Evolutionary conservation across 257 asterid genomes (phyloP), one percentile per base, ranked within the genome.

Genomic region (Solanum clarkiae): DNA sequence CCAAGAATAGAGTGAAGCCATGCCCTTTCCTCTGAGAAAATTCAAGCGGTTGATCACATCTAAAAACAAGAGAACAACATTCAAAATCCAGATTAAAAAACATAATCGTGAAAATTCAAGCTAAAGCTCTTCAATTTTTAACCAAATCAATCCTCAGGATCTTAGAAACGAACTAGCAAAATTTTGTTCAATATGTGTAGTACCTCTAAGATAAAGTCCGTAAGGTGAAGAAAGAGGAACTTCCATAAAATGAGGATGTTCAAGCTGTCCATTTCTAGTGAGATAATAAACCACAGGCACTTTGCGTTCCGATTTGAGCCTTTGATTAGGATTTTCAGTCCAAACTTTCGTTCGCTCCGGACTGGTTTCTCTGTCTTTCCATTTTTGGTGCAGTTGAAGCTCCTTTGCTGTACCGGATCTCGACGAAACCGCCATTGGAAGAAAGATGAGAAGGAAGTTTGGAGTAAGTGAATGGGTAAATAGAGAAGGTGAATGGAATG

Each of bases 161-260:
- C 40, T 32, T 72, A 45, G 12, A 13, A 66, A 6, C 29, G 5
- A 57, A 65, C 16, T 65, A 26, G 42, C 4, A 36, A 36, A 12
- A 6, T 26, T 65, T 14, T 65, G 5, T 65, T 65, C 40, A 45
- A 15, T 44, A 1, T 26, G 16, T 10, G 8, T 82, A 94, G 8
- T 82, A 94, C 98, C 98, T 87, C 87, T 85, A 45, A 95, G 96
- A 86, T 86, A 91, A 83, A 95, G 97, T 45, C 94, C 95, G 0
- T 87, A 87, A 1, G 95, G 88, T 29, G 96, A 92, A 74, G 97
- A 93, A 65, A 94, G 90, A 40, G 94, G 89, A 29, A 95, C 98
- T 91, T 95, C 99, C 93, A 94, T 94, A 92, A 95, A 95, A 93
- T 95, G 99, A 10, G 99, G 99, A 62, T 95, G 99, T 80, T 95